Conservation (phyloP, 768 basidiomycete species). For the Candolleomyces efflorescens region DNA sequence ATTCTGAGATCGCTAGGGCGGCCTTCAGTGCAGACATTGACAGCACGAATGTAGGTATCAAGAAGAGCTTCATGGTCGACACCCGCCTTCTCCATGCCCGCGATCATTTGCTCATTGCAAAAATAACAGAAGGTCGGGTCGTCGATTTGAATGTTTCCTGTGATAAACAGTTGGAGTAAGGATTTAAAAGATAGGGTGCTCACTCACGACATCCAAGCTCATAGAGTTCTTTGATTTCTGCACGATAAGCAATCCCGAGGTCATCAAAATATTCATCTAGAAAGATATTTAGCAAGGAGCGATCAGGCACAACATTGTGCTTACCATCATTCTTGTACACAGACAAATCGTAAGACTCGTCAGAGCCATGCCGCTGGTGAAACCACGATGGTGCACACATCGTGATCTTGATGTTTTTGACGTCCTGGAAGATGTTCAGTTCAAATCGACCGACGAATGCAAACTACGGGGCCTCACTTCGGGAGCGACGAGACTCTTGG, state of each 20-base stretch:
- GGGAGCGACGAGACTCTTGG: constrained; percentile 52
- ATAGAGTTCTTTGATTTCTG: constrained; percentile 46
- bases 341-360: constrained; percentile 49
- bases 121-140: constrained; percentile 60
- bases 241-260: constrained; percentile 42
- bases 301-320: constrained; percentile 4
- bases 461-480: constrained; percentile 32
- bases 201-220: constrained; percentile 44
- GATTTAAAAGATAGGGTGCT: background rate
- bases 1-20: constrained; percentile 52
- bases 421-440: constrained; percentile 38
- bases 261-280: constrained; percentile 50
- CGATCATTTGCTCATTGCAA: constrained; percentile 53
- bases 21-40: constrained; percentile 50
- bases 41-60: constrained; percentile 63
- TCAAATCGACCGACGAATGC: background rate
- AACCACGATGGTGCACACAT: constrained; percentile 71
- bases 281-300: background rate
- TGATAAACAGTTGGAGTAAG: constrained; percentile 16
- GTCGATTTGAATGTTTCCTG: constrained; percentile 50
- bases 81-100: constrained; percentile 52
- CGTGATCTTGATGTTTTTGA: constrained; percentile 65
- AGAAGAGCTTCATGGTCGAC: constrained; percentile 62
- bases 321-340: constrained; percentile 60
- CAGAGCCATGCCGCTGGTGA: constrained; percentile 62